Base-by-base conservation (phyloP, 1,284 basidiomycete genomes). In the Schizopora paradoxa region DNA sequence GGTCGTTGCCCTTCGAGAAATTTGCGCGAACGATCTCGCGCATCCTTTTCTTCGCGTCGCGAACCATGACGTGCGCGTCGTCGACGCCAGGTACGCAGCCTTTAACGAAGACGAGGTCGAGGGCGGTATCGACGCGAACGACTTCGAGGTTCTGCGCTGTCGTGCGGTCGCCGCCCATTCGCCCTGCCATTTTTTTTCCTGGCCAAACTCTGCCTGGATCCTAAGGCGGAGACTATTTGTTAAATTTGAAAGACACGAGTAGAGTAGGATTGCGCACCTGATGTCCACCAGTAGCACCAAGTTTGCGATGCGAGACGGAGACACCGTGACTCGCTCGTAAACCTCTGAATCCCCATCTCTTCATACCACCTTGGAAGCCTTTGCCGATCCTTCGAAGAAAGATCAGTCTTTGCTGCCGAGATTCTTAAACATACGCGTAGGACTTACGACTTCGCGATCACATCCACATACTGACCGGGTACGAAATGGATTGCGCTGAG, bases 151-250 rank as follows among this genome's bases (percentile, higher is more conserved):
- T 99, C 63, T 95, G 92, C 8, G 79, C 76, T 7, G 94, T 98
- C 13, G 79, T 79, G 35, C 85, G 84, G 54, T 79, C 74, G 49
- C 82, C 86, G 45, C 96, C 96, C 76, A 97, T 86, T 37, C 86
- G 84, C 37, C 95, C 96, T 6, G 95, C 84, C 95, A 98, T 99
- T 73, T 97, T 98, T 70, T 94, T 97, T 33, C 95, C 95, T 13
- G 94, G 94, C 72, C 90, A 91, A 11, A 97, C 77, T 61, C 93
- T 82, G 43, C 93, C 94, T 28, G 94, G 94, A 60, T 96, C 91
- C 90, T 94, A 56, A 10, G 52, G 23, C 18, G n/a, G 46, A 47
- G 28, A 22, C 56, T 48, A 19, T 51, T 45, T 57, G 43, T 34
- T 16, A 33, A 31, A 8, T 28, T 16, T 41, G 23, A 46, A 48